Percentiles rank a stretch among this genome's conserved stretches.
These are phyloP conservation scores for Tylopilus balloui DNA, from an alignment of 768 basidiomycete genomes.

Conservation along the genomic window DNA sequence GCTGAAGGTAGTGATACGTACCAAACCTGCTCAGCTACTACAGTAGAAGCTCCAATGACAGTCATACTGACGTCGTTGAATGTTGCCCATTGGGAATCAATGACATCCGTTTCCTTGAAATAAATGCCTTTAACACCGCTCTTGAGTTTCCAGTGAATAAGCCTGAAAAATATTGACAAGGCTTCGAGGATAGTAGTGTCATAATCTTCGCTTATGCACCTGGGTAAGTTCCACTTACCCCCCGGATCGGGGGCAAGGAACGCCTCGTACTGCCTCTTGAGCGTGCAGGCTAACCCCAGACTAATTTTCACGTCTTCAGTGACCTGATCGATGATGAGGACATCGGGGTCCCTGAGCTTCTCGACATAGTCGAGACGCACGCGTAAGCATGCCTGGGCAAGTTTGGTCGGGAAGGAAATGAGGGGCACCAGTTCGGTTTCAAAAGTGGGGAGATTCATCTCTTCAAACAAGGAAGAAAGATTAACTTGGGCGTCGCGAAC, in stretches of 20 bases:
- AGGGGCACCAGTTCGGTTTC: constrained; percentile 84
- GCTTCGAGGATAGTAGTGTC: constrained; percentile 86
- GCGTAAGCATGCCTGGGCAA: constrained; percentile 87
- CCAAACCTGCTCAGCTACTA: constrained; percentile 97
- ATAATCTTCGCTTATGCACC: constrained; percentile 86
- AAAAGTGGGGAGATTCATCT: constrained; percentile 90
- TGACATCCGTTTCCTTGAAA: constrained; percentile 97
- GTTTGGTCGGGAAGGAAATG: constrained; percentile 93
- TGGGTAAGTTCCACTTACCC: constrained; percentile 84
- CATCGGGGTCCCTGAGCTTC: constrained; percentile 82
- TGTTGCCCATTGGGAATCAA: constrained; percentile 95
- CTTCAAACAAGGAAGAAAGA: constrained; percentile 66
- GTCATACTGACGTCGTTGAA: constrained; percentile 90
- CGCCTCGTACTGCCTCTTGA: constrained; percentile 92
- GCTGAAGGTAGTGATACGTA: constrained; percentile 34
- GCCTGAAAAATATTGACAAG: constrained; percentile 82
- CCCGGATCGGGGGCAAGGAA: constrained; percentile 83
- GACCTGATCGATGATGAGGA: constrained; percentile 91
- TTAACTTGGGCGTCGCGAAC: constrained; percentile 86
- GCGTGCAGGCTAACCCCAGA: constrained; percentile 88
- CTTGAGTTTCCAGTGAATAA: constrained; percentile 95
- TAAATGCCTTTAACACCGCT: constrained; percentile 87
- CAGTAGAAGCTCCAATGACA: constrained; percentile 77
- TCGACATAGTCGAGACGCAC: constrained; percentile 86
- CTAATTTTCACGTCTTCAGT: constrained; percentile 88